phyloP scores from a whole-genome alignment of 441 rosid species.

The Codiaeum variegatum region DNA sequence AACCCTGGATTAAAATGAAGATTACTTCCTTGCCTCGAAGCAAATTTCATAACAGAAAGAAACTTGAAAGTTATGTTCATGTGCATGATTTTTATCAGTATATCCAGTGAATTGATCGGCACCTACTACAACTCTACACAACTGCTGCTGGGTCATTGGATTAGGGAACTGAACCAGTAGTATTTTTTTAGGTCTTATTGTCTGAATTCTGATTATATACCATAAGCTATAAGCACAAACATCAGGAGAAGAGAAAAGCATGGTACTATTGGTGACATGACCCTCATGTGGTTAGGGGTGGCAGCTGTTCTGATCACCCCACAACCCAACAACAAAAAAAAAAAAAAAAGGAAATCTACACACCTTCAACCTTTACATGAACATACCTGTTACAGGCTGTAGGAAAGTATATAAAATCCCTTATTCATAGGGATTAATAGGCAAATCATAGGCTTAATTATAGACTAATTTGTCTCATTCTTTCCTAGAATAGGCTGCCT shows the following conservation, averaged over 20 bases:
- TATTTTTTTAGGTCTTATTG: background rate
- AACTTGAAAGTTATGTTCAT: background rate
- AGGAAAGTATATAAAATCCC: no score
- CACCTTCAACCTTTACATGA: background rate
- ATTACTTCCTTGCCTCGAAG: background rate
- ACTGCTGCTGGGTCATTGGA: background rate
- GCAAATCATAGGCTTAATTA: no score
- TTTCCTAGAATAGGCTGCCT: no score
- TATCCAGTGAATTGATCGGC: background rate
- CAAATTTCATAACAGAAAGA: background rate
- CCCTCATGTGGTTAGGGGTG: background rate
- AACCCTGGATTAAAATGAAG: constrained; percentile 44
- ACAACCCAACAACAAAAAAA: no score
- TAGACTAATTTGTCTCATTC: no score
- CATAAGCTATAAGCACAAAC: background rate
- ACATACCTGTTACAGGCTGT: no score
- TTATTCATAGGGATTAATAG: no score
- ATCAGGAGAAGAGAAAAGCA: background rate
- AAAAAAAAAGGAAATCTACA: background rate
- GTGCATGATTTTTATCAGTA: background rate
- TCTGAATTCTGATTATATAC: background rate
- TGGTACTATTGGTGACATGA: background rate
- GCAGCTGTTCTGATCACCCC: no score
- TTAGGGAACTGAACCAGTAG: background rate
- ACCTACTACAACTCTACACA: background rate